Percentiles rank a stretch among this genome's conserved stretches.
Conservation (phyloP, 768 basidiomycete species). For the Tulasnella sp. region DNA sequence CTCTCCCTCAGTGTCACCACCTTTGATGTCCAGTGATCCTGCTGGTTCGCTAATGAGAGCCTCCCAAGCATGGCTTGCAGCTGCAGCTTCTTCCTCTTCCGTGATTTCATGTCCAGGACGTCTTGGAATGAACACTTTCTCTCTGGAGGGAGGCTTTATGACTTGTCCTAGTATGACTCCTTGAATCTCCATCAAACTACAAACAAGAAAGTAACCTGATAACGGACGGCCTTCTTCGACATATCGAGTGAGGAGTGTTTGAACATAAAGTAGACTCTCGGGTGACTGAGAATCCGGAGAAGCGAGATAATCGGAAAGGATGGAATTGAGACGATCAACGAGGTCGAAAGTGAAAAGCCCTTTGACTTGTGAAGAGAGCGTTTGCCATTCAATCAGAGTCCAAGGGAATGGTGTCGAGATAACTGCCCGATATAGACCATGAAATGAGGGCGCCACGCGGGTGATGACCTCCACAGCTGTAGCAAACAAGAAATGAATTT, state of each 20-base stretch:
- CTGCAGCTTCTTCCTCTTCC: slow-evolving; percentile 47
- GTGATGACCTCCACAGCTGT: slow-evolving; percentile 59
- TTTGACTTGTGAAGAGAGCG: slow-evolving; percentile 40
- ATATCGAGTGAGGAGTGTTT: slow-evolving; percentile 43
- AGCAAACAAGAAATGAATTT: not conserved
- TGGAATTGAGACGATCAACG: slow-evolving; percentile 59
- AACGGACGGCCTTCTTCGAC: slow-evolving; percentile 61
- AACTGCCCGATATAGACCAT: slow-evolving; percentile 78
- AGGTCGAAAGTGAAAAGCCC: slow-evolving; percentile 50
- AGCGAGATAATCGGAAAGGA: slow-evolving; percentile 44
- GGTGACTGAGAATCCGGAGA: not conserved
- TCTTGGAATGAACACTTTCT: slow-evolving; percentile 18
- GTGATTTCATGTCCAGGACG: slow-evolving; percentile 22
- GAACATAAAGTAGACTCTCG: not conserved
- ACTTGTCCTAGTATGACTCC: slow-evolving; percentile 77
- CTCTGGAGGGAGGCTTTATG: slow-evolving; percentile 30
- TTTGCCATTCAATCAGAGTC: slow-evolving; percentile 52
- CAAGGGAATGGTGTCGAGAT: slow-evolving; percentile 66
- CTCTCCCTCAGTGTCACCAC: slow-evolving; percentile 25
- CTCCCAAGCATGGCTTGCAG: slow-evolving; percentile 72
- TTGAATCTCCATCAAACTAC: slow-evolving; percentile 72
- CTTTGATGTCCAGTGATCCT: slow-evolving; percentile 27
- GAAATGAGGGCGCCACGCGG: slow-evolving; percentile 66
- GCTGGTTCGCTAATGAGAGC: slow-evolving; percentile 31
- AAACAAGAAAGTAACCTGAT: slow-evolving; percentile 80